Base-by-base conservation (phyloP, 306 rosid genomes). In the Vicia sativa region DNA sequence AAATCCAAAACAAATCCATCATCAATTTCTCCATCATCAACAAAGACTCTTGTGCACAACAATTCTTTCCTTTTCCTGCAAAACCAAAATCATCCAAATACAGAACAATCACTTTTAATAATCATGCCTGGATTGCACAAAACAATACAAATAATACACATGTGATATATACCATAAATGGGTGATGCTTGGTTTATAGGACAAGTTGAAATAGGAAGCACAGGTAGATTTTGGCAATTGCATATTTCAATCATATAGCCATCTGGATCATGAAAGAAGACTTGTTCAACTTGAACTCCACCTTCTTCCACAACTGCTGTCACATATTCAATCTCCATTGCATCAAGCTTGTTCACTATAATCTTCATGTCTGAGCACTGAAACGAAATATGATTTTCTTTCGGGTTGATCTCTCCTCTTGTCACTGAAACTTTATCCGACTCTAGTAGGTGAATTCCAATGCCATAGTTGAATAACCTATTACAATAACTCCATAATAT, bases 241-340 rank as follows among this genome's bases (percentile, higher is more conserved):
- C 96, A 89, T 19, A 88, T 88, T 67, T 88, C 95, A 0, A 88
- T 70, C 95, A 86, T 84, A 68, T 84, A 86, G 0, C 96, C 88
- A 67, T 89, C 91, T 7, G 91, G 89, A 57, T 89, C 96, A 49
- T 89, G 96, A 67, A 89, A 89, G 78, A 89, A 89, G 0, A 89
- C 82, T 71, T 89, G 96, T 54, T 89, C 96, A 11, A 86, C 96
- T 55, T 31, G 19, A 52, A 86, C 29, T 2, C 89, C 96, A 37
- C 91, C 87, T 5, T 89, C 96, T 71, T 89, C 81, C 18, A 89
- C 96, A 62, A 78, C 57, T 21, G 85, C 85, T 25, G 81, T 86
- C 54, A 74, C 89, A 19, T 84, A 78, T 69, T 84, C 73, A 1
- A 89, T 82, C 3, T 77, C 65, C 86, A 83, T 78, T 53, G 64